Base-by-base conservation (phyloP, 129 eudicot genomes). In the Artemisia annua region DNA sequence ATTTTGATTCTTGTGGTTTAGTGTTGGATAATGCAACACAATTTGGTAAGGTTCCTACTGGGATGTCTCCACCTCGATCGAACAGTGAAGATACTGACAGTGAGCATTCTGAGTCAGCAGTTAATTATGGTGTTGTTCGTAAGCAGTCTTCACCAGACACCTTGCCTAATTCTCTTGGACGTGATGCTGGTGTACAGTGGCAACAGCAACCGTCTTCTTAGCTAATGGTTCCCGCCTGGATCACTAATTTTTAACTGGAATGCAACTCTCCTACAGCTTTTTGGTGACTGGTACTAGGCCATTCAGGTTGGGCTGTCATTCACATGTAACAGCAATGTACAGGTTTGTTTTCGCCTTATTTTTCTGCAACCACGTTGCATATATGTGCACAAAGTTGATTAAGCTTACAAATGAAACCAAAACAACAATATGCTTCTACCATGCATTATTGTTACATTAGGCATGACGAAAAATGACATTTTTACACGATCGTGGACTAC, bases 251-350 rank as follows among this genome's bases (percentile, higher is more conserved):
- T 71, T 67, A 71, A 72, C 61, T 62, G 76, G 76, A 85, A 74
- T 82, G 86, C 82, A 52, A 71, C 62, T 43, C 59, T 52, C 0
- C 43, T 35, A 35, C 8, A 35, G 43, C 43, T 39, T 39, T 39
- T 39, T 39, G 46, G 46, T 39, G 46, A 39, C 46, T 39, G 46
- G 46, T 39, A 39, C 46, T 39, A 39, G 46, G 10, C 46, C 46
- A 39, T 39, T 11, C 76, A 48, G 59, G 66, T 61, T 51, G 72
- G 82, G 71, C 78, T 57, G 69, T 66, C 87, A 66, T 86, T 83
- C 83, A 60, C 79, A 71, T 77, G 83, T 77, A 73, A 74, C 66
- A 82, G 68, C 81, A 43, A 24, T 80, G 89, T 83, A 85, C 87
- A 91, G 97, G 97, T 92, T 26, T 56, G 85, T 72, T 66, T 63